A percentile compares a stretch with the other conserved stretches of the same genome.
Conservation (phyloP, 2,329 filamentous ascomycete genomes). For the Cytospora mali region DNA sequence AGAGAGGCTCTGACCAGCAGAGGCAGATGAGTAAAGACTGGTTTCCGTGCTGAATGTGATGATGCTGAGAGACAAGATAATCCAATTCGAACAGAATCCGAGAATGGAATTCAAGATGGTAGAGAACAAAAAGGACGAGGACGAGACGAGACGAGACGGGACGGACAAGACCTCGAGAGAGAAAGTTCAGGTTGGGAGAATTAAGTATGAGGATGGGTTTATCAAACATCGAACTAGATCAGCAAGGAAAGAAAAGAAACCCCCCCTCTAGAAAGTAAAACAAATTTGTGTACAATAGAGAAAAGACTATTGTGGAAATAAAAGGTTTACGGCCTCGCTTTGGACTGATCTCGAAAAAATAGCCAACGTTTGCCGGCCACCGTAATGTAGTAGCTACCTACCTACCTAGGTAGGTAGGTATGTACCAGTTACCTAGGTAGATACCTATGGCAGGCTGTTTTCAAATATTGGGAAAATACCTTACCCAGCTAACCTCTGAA, state of each 20-base stretch:
- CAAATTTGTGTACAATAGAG: background rate
- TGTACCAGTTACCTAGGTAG: too few relatives aligned
- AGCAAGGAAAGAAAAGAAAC: too few relatives aligned
- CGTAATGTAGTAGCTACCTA: too few relatives aligned
- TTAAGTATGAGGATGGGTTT: background rate
- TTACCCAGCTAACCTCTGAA: too few relatives aligned
- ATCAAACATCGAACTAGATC: too few relatives aligned
- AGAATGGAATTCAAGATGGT: background rate
- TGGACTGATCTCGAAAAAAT: background rate
- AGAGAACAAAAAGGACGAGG: background rate
- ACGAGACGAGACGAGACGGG: background rate
- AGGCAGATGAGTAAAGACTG: background rate
- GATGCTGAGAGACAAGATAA: slow-evolving; percentile 1
- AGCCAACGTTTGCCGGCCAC: background rate
- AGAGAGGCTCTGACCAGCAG: slow-evolving; percentile 18
- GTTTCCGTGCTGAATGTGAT: background rate
- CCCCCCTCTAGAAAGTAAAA: too few relatives aligned
- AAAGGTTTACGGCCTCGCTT: too few relatives aligned
- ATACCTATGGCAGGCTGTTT: too few relatives aligned
- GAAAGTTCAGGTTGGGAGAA: background rate
- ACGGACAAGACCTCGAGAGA: background rate
- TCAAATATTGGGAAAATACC: too few relatives aligned
- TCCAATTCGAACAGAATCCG: background rate
- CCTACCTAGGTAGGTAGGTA: too few relatives aligned
- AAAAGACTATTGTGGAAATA: background rate